Conservation (phyloP, 305 asterid genomes). For the Solanum aculeatissimum region DNA sequence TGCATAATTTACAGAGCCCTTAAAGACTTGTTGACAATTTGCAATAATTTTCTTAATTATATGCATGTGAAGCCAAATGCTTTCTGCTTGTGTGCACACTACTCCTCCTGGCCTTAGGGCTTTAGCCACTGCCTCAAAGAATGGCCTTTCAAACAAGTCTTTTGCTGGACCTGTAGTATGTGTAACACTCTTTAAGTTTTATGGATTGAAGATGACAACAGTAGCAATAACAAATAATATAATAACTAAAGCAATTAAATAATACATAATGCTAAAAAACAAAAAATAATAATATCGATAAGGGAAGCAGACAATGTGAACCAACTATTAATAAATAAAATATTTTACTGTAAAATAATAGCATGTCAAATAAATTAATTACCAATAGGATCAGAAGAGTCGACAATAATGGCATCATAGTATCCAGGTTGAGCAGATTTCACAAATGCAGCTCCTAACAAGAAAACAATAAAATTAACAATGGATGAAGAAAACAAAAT, state of each 20-base stretch:
- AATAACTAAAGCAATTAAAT: background rate
- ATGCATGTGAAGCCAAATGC: slow-evolving; percentile 99
- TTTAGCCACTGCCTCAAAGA: slow-evolving; percentile 64
- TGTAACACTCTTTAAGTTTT: background rate
- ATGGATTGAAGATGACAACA: background rate
- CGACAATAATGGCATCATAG: slow-evolving; percentile 5
- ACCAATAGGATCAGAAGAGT: slow-evolving; percentile 8
- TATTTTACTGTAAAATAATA: no score
- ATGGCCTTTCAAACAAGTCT: slow-evolving; percentile 90
- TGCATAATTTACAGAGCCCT: slow-evolving; percentile 93
- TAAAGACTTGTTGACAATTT: slow-evolving; percentile 80
- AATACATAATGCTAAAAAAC: background rate
- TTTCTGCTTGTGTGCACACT: slow-evolving; percentile 95
- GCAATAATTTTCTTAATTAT: slow-evolving; percentile 66
- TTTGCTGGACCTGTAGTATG: slow-evolving; percentile 88
- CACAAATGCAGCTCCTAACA: background rate
- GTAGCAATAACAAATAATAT: background rate
- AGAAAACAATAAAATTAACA: background rate
- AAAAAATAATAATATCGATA: background rate
- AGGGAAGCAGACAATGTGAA: background rate
- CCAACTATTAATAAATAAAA: background rate
- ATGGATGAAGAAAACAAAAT: background rate
- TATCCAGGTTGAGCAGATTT: slow-evolving; percentile 1
- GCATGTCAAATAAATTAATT: background rate
- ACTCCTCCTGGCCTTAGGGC: slow-evolving; percentile 98